Conservation (phyloP, 371 early-diverging fungal genomes). For the Fennellomyces sp. region DNA sequence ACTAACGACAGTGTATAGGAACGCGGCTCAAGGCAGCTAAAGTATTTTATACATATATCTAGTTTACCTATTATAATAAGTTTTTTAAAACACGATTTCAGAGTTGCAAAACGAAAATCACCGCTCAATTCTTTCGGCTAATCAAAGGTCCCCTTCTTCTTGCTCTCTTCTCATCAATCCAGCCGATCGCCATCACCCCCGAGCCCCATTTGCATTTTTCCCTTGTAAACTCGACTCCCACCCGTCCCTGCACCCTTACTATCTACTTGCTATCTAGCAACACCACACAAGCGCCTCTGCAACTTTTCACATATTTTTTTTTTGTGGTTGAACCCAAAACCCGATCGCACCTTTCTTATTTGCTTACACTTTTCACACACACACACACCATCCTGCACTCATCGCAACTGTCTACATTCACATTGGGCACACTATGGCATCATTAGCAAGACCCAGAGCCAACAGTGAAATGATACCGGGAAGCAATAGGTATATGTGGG, state of each 20-base stretch:
- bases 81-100: too few relatives aligned
- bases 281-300: neutral
- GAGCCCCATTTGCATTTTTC: neutral
- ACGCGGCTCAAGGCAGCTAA: too few relatives aligned
- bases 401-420: neutral
- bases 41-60: too few relatives aligned
- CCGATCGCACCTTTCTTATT: neutral
- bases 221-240: too few relatives aligned
- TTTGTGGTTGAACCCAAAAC: neutral
- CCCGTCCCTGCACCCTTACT: too few relatives aligned
- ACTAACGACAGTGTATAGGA: too few relatives aligned
- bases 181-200: conserved; percentile 1
- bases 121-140: too few relatives aligned
- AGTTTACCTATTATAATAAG: too few relatives aligned
- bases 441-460: conserved; percentile 17
- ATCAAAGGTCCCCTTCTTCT: neutral
- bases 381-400: neutral
- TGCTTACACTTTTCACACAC: neutral
- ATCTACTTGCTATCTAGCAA: neutral
- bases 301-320: neutral
- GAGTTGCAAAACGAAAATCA: too few relatives aligned
- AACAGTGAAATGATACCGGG: conserved; percentile 20
- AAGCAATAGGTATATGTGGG: conserved; percentile 11
- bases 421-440: conserved; percentile 7
- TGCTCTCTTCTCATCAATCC: neutral